These are phyloP conservation scores for Glycine tomentella DNA, from an alignment of 306 rosid genomes.

Conservation along the genomic window DNA sequence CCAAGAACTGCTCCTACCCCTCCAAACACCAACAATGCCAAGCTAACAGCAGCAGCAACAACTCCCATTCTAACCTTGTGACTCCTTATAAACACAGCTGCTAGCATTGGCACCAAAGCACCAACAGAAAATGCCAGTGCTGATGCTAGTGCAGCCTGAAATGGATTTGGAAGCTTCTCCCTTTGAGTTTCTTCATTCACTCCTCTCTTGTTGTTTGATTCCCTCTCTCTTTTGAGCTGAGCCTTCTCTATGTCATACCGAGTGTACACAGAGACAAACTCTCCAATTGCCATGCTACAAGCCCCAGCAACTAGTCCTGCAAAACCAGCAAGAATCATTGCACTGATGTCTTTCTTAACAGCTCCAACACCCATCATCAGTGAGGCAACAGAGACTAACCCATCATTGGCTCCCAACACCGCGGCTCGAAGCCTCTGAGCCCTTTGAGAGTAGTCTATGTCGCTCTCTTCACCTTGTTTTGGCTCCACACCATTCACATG, in stretches of 20 bases:
- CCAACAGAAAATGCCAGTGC: slow-evolving; percentile 73
- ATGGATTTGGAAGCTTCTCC: slow-evolving; percentile 66
- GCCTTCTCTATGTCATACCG: slow-evolving; percentile 71
- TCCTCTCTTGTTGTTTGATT: not conserved
- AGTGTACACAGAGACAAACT: slow-evolving; percentile 80
- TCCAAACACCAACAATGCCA: slow-evolving; percentile 66
- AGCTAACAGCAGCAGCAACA: slow-evolving; percentile 55
- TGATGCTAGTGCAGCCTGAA: slow-evolving; percentile 72
- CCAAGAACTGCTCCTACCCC: slow-evolving; percentile 66
- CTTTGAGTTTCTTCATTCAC: slow-evolving; percentile 23
- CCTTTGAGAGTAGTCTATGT: slow-evolving; percentile 60
- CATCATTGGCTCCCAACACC: slow-evolving; percentile 76
- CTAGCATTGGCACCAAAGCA: slow-evolving; percentile 65
- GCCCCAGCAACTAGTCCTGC: slow-evolving; percentile 82
- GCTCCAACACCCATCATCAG: slow-evolving; percentile 81
- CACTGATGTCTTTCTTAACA: slow-evolving; percentile 58
- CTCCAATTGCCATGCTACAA: slow-evolving; percentile 84
- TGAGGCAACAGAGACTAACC: slow-evolving; percentile 70
- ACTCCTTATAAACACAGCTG: slow-evolving; percentile 59
- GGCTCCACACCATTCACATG: slow-evolving; percentile 33
- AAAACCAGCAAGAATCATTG: slow-evolving; percentile 76
- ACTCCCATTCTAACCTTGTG: slow-evolving; percentile 58
- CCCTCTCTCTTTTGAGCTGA: slow-evolving; percentile 52
- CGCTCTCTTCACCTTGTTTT: slow-evolving; percentile 43
- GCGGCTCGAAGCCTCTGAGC: slow-evolving; percentile 82